Conservation (phyloP, 2,329 filamentous ascomycete genomes). For the Tolypocladium tropicale region DNA sequence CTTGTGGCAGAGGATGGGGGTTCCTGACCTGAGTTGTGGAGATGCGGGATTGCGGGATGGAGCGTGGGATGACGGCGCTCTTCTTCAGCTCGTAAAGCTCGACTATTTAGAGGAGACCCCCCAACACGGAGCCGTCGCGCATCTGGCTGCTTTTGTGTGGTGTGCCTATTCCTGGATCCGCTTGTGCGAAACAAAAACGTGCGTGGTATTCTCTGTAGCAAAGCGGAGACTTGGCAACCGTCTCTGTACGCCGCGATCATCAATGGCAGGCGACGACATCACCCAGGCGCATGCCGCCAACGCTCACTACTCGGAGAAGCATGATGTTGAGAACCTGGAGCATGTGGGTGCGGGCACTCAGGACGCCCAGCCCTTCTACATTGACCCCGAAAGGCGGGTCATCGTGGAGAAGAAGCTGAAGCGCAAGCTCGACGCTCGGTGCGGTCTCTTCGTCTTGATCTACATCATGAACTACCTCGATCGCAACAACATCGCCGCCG, state of each 20-base stretch:
- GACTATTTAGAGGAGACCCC: neutral
- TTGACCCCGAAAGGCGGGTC: slow-evolving; percentile 37
- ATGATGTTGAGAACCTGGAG: slow-evolving; percentile 7
- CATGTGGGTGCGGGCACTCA: neutral
- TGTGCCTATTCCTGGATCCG: neutral
- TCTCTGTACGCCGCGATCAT: slow-evolving; percentile 1
- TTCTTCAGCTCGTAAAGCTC: neutral
- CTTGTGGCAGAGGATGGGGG: neutral
- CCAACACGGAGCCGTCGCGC: neutral
- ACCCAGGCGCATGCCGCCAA: slow-evolving; percentile 2
- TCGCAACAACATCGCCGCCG: slow-evolving; percentile 58
- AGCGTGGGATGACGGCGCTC: neutral
- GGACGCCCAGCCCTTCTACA: slow-evolving; percentile 1
- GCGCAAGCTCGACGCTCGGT: slow-evolving; percentile 62
- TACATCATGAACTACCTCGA: slow-evolving; percentile 67
- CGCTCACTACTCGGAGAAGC: slow-evolving; percentile 3
- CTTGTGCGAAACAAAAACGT: neutral
- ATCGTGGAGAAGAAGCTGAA: slow-evolving; percentile 54
- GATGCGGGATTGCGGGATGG: neutral
- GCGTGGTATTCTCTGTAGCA: neutral
- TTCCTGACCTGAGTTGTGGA: neutral
- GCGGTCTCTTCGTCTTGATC: slow-evolving; percentile 59
- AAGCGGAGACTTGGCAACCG: neutral
- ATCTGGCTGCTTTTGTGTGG: no score
- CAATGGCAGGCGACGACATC: slow-evolving; percentile 10